These are phyloP conservation scores for Penicillium sp. DNA, from an alignment of 2,329 filamentous ascomycete genomes.

Conservation along the genomic window DNA sequence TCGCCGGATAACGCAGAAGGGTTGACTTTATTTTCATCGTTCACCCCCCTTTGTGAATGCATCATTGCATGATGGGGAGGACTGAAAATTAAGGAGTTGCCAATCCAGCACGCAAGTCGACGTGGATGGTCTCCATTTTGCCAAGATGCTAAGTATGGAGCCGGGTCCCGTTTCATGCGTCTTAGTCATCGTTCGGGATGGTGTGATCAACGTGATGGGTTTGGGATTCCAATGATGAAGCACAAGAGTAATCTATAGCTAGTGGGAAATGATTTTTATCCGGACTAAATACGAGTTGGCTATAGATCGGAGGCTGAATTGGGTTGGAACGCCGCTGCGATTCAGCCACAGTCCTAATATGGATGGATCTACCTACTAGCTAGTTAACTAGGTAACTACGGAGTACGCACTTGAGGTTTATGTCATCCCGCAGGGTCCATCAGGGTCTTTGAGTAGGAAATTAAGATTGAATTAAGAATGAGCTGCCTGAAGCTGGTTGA, in stretches of 20 bases:
- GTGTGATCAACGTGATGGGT: background rate
- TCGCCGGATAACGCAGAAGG: conserved; percentile 1
- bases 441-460: background rate
- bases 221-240: background rate
- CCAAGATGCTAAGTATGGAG: conserved; percentile 9
- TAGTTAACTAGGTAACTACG: too few species aligned
- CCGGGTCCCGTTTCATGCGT: background rate
- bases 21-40: background rate
- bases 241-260: too few species aligned
- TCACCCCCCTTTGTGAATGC: conserved; percentile 11
- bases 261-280: too few species aligned
- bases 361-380: too few species aligned
- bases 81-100: background rate
- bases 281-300: too few species aligned
- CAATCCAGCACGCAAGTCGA: background rate
- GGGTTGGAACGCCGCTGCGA: too few species aligned
- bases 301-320: too few species aligned
- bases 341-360: too few species aligned
- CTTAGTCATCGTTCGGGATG: conserved; percentile 13
- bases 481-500: too few species aligned
- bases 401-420: too few species aligned
- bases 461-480: too few species aligned
- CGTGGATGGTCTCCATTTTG: conserved; percentile 9
- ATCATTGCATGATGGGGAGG: conserved; percentile 13
- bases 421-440: too few species aligned